Percentiles rank a stretch among this genome's conserved stretches.
Evolutionary conservation across 78 protist species (phyloP).

Genomic region (Neovahlkampfia damariscottae): DNA sequence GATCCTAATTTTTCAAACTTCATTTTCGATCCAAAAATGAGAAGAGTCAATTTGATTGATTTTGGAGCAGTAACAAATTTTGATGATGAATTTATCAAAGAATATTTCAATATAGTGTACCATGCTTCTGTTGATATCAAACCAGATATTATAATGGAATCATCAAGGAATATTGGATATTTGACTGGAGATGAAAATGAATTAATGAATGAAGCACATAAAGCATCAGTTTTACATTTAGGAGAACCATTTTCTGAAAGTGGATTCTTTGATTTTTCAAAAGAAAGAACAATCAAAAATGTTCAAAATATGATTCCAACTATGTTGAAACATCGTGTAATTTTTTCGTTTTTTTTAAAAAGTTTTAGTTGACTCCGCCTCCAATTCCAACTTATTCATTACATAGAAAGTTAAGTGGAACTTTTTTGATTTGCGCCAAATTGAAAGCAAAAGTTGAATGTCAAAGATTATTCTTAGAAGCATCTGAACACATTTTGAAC

Average conservation of each 20-base stretch:
- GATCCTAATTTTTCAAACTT: slow-evolving; percentile 82
- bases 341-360: too few relatives aligned
- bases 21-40: slow-evolving; percentile 42
- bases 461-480: too few relatives aligned
- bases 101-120: slow-evolving; percentile 54
- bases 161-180: slow-evolving; percentile 54
- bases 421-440: slow-evolving; percentile 53
- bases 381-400: slow-evolving; percentile 72
- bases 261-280: slow-evolving; percentile 7
- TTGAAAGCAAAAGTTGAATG: slow-evolving; percentile 44
- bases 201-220: slow-evolving; percentile 66
- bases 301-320: slow-evolving; percentile 36
- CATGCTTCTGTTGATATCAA: slow-evolving; percentile 41
- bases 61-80: slow-evolving; percentile 71
- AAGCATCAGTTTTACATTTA: slow-evolving; percentile 33
- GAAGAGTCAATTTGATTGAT: slow-evolving; percentile 51
- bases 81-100: slow-evolving; percentile 26
- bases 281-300: slow-evolving; percentile 33
- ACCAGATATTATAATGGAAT: slow-evolving; percentile 27
- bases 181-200: slow-evolving; percentile 72
- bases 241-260: slow-evolving; percentile 23
- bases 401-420: slow-evolving; percentile 71
- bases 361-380: slow-evolving; percentile 64
- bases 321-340: slow-evolving; percentile 65
- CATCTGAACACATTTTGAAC: too few relatives aligned